A percentile compares a stretch with the other conserved stretches of the same genome.
phyloP scores from a whole-genome alignment of 148 eudicot species.

The Silene conica region DNA sequence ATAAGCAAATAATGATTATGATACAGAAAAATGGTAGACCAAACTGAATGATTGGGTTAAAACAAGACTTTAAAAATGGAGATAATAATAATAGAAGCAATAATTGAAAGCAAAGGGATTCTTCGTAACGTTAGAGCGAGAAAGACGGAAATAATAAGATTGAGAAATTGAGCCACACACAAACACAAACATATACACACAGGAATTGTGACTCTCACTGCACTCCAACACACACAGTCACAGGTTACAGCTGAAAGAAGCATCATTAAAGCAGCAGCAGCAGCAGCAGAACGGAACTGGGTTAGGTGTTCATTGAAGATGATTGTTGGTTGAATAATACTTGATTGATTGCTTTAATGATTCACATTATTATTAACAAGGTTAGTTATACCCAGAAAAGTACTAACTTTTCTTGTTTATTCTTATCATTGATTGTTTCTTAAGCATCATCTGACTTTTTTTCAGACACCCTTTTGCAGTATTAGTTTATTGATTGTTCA shows the following conservation, averaged over 20 bases:
- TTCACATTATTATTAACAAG: background rate
- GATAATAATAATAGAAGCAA: conserved; percentile 3
- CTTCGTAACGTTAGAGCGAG: background rate
- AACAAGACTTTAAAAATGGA: background rate
- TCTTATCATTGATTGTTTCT: conserved; percentile 13
- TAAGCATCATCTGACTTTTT: conserved; percentile 13
- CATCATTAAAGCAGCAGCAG: background rate
- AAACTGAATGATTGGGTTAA: conserved; percentile 7
- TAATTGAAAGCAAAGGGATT: conserved; percentile 8
- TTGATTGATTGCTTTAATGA: background rate
- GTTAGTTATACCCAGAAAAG: conserved; percentile 1
- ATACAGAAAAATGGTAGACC: too few species aligned
- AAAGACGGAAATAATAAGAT: background rate
- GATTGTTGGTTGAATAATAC: background rate
- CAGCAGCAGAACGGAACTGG: too few species aligned
- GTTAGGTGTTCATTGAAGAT: background rate
- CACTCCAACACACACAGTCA: too few species aligned
- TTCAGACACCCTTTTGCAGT: too few species aligned
- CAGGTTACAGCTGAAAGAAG: background rate
- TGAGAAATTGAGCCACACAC: too few species aligned
- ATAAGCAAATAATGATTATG: too few species aligned
- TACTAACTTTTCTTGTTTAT: too few species aligned
- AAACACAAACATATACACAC: background rate
- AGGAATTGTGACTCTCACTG: background rate
- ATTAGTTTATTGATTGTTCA: too few species aligned